These are phyloP conservation scores for Tolypocladium guangdongense DNA, from an alignment of 2,329 filamentous ascomycete species.

Conservation along the genomic window DNA sequence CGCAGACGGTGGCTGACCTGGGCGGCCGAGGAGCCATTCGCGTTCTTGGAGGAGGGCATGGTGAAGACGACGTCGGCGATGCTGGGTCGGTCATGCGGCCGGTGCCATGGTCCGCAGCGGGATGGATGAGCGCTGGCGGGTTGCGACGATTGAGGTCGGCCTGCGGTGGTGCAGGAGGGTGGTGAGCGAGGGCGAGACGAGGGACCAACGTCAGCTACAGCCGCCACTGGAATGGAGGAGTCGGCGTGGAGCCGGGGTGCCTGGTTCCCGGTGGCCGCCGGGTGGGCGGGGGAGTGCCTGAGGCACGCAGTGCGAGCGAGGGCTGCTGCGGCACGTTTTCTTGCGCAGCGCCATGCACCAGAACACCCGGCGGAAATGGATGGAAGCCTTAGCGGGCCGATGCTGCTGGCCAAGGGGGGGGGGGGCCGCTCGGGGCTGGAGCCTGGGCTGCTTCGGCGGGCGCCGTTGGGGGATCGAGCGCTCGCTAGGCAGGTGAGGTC, in stretches of 20 bases:
- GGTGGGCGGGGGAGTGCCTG: neutral
- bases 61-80: conserved; percentile 5
- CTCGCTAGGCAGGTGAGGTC: too few relatives aligned
- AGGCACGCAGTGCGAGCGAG: neutral
- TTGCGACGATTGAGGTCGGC: neutral
- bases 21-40: conserved; percentile 35
- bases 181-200: neutral
- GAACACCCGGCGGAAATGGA: neutral
- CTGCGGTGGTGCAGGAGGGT: neutral
- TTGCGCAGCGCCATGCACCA: neutral
- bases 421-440: neutral
- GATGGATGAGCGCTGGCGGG: neutral
- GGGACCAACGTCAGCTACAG: neutral
- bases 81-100: conserved; percentile 19
- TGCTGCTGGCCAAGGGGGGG: too few relatives aligned
- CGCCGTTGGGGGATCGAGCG: too few relatives aligned
- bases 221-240: neutral
- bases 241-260: neutral
- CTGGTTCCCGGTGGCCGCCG: neutral
- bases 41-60: conserved; percentile 44
- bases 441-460: too few relatives aligned
- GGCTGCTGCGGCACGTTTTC: neutral
- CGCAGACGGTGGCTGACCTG: conserved; percentile 59
- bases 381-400: neutral
- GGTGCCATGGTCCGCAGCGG: conserved; percentile 25